Base-by-base conservation (phyloP, 2,329 filamentous ascomycete genomes). In the Apiospora aurea region DNA sequence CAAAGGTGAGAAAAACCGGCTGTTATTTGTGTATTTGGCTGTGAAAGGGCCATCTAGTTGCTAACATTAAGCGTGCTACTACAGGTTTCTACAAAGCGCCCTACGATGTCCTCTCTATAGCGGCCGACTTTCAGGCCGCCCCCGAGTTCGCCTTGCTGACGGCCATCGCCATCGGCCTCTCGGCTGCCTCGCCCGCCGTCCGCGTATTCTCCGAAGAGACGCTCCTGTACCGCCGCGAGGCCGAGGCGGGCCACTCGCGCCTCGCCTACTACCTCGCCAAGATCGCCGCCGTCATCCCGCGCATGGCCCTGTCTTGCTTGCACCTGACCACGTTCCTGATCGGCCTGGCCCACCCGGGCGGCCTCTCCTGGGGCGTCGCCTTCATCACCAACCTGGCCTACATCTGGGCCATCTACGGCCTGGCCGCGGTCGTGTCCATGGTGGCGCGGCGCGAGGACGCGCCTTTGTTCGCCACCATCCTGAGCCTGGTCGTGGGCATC, bases 381-480 rank as follows among this genome's bases (percentile, higher is more conserved):
- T 90, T 87, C 76, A 70, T 82, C 18, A 83, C 83, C 8, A 90
- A 90, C 71, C 75, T 89, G 66, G 73, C 86, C 13, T 90, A 90
- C 79, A 90, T 89, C 75, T 91, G 86, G 80, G 86, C 86, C 75
- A 87, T 90, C 69, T 90, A 89, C 76, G 87, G 88, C 0, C 81
- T 90, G 8, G 85, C 88, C 0, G 86, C 83, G 46, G 80, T 82
- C 43, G 78, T 90, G 21, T 87, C 84, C 71, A 89, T 90, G 86
- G 75, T 90, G 1, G 83, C 86, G 29, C 83, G 85, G 26, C 80
- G 88, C 10, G 88, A 90, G 77, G 87, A 90, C 72, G 88, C 87
- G 0, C 88, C 88, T 0, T 79, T 90, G 0, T 78, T 90, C 8
- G 87, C 88, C 1, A 87, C 88, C 13, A 87, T 90, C 82, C 79